Conservation (phyloP, 805 yeast species). For the Nakazawaea populi region DNA sequence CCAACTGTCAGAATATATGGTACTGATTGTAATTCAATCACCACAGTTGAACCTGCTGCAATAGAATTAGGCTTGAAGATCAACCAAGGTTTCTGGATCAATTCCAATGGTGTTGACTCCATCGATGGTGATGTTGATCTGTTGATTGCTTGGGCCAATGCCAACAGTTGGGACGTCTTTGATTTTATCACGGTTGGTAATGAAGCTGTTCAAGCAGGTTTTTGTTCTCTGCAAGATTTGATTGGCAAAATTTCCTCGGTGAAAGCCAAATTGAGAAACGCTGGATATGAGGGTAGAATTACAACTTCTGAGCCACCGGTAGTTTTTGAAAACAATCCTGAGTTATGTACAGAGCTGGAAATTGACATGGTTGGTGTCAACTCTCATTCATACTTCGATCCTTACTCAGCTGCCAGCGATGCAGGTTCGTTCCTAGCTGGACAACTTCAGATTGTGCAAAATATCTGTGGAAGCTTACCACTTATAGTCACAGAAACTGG, state of each 20-base stretch:
- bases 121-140: conserved; percentile 54
- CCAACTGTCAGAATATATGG: conserved; percentile 72
- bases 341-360: conserved; percentile 60
- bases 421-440: conserved; percentile 69
- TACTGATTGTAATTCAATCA: conserved; percentile 72
- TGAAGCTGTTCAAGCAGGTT: conserved; percentile 72
- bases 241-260: conserved; percentile 60
- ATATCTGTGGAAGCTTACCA: conserved; percentile 47
- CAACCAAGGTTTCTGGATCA: conserved; percentile 87
- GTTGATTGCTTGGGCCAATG: conserved; percentile 39
- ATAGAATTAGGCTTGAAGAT: conserved; percentile 56
- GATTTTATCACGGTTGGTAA: conserved; percentile 80
- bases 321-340: conserved; percentile 54
- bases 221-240: conserved; percentile 55
- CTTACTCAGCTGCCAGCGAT: conserved; percentile 49
- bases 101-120: conserved; percentile 57
- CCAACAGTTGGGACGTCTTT: conserved; percentile 58
- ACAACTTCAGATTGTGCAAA: conserved; percentile 51
- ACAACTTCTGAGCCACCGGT: conserved; percentile 93
- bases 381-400: conserved; percentile 81
- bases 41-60: conserved; percentile 60
- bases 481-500: conserved; percentile 83
- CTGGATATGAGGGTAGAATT: conserved; percentile 73
- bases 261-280: conserved; percentile 46
- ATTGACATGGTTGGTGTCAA: conserved; percentile 84